Evolutionary conservation across 495 filamentous ascomycete species (phyloP).

Genomic region (Letharia columbiana): DNA sequence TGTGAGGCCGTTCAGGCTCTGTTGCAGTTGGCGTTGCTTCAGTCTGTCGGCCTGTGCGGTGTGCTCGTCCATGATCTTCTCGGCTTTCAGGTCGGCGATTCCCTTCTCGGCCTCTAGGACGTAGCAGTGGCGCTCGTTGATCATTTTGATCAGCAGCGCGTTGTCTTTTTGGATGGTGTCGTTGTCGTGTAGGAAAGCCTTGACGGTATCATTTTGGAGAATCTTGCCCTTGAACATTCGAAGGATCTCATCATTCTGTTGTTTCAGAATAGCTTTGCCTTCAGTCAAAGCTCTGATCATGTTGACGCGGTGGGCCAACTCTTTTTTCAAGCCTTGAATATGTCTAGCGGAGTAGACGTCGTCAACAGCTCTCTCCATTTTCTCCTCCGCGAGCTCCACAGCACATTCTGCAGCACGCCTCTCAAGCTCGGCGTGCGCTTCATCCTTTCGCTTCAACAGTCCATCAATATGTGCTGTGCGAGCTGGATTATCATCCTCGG

Average conservation of each 20-base stretch:
- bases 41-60: rapidly evolving
- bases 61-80: background rate
- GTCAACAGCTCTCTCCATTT: background rate
- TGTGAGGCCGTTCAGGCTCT: background rate
- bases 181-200: background rate
- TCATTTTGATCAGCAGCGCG: background rate
- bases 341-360: background rate
- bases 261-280: background rate
- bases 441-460: background rate
- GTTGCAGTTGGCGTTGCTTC: background rate
- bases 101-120: background rate
- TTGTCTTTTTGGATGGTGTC: background rate
- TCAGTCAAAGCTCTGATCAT: background rate
- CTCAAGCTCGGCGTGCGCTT: background rate
- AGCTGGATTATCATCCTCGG: background rate
- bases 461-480: background rate
- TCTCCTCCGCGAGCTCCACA: background rate
- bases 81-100: background rate
- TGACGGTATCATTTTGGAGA: background rate
- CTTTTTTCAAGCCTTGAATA: background rate
- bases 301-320: background rate
- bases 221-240: background rate
- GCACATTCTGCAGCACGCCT: background rate
- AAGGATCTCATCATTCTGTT: background rate
- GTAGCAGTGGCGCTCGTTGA: background rate